Evolutionary conservation across 176 grass and related monocot species (phyloP).

Genomic region (Aegilops longissima): DNA sequence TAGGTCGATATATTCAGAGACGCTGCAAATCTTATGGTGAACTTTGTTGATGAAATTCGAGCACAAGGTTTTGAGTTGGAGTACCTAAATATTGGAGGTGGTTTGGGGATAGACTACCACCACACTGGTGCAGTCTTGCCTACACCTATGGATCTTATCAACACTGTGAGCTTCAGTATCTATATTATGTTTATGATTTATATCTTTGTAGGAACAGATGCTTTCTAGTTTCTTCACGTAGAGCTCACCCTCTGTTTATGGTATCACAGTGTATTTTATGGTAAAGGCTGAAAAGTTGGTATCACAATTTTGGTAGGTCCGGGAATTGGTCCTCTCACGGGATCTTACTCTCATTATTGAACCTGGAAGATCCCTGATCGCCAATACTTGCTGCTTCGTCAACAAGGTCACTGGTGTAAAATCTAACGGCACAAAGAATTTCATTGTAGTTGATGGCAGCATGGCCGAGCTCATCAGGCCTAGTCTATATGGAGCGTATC

Average conservation of each 20-base stretch:
- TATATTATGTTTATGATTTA: constrained; percentile 26
- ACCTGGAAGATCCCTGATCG: constrained; percentile 94
- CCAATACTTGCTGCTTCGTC: constrained; percentile 90
- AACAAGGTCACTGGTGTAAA: constrained; percentile 94
- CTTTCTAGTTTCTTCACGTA: not conserved
- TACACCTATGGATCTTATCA: constrained; percentile 94
- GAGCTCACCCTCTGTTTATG: not conserved
- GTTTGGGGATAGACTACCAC: constrained; percentile 96
- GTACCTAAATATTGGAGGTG: constrained; percentile 95
- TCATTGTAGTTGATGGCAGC: constrained; percentile 92
- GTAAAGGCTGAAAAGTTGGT: not conserved
- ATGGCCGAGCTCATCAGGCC: constrained; percentile 99
- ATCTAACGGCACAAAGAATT: constrained; percentile 95
- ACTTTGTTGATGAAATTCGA: constrained; percentile 88
- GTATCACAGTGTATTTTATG: not conserved
- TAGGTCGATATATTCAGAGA: constrained; percentile 99
- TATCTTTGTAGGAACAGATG: not conserved
- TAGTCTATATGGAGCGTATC: constrained; percentile 96
- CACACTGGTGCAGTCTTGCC: constrained; percentile 71
- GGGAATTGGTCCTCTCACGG: constrained; percentile 82
- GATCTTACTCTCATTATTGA: constrained; percentile 95
- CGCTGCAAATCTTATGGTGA: constrained; percentile 93
- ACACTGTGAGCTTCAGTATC: constrained; percentile 62
- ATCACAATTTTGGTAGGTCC: constrained; percentile 45
- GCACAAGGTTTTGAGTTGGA: constrained; percentile 88